phyloP scores from a whole-genome alignment of 768 basidiomycete species.

The Leucocoprinus birnbaumii region DNA sequence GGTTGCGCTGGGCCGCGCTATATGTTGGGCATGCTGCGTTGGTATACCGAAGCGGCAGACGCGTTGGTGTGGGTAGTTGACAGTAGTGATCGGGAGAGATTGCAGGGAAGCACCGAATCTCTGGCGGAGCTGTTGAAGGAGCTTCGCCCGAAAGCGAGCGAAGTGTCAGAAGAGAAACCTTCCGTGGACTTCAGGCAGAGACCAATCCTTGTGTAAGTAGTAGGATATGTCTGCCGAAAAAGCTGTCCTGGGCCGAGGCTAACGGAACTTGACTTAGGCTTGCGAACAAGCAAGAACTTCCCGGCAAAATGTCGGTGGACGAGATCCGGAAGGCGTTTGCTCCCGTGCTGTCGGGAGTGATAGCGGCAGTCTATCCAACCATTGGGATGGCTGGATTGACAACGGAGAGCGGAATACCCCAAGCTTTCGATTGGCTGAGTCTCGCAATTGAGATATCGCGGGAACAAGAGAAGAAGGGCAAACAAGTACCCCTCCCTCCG shows the following conservation, averaged over 20 bases:
- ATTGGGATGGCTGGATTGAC: conserved; percentile 14
- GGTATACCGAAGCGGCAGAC: conserved; percentile 32
- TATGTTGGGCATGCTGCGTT: conserved; percentile 28
- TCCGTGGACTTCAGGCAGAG: background rate
- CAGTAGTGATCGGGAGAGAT: conserved; percentile 44
- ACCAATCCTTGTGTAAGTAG: conserved; percentile 32
- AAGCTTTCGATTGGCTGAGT: conserved; percentile 39
- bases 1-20: conserved; percentile 46
- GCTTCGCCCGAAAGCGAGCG: conserved; percentile 24
- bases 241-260: too few relatives aligned
- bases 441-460: conserved; percentile 25
- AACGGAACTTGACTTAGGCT: conserved; percentile 26
- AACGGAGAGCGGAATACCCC: conserved; percentile 25
- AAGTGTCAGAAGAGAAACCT: too few relatives aligned
- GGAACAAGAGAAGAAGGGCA: too few relatives aligned
- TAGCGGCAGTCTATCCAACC: conserved; percentile 25
- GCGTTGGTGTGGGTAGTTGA: conserved; percentile 70
- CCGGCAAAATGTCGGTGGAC: conserved; percentile 45
- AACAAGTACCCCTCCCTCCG: too few relatives aligned
- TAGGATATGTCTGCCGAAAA: too few relatives aligned
- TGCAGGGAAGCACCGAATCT: conserved; percentile 50
- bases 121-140: conserved; percentile 26
- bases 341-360: conserved; percentile 24
- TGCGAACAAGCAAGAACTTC: conserved; percentile 63
- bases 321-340: conserved; percentile 38